These are phyloP conservation scores for Candida sp. DNA, from an alignment of 1,139 yeast genomes.

Conservation along the genomic window DNA sequence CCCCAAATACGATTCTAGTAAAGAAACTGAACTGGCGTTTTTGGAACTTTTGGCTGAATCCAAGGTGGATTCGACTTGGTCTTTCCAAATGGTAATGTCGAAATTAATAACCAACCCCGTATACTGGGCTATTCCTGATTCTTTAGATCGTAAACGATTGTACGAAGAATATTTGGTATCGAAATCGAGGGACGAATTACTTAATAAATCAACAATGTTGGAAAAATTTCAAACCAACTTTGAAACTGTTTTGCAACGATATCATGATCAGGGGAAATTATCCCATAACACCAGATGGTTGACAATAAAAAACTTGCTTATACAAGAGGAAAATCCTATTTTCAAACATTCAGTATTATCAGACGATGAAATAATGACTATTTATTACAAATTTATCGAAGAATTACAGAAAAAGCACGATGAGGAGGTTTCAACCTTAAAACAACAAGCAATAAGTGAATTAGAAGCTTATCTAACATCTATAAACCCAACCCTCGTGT, in stretches of 20 bases:
- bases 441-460: slow-evolving; percentile 50
- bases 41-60: slow-evolving; percentile 48
- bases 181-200: slow-evolving; percentile 51
- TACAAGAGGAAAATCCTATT: slow-evolving; percentile 61
- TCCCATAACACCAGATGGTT: slow-evolving; percentile 67
- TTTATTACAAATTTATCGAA: slow-evolving; percentile 49
- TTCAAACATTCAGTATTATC: slow-evolving; percentile 62
- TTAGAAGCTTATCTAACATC: slow-evolving; percentile 45
- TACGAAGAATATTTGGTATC: slow-evolving; percentile 65
- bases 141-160: slow-evolving; percentile 55
- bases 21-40: slow-evolving; percentile 46
- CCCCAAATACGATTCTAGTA: slow-evolving; percentile 14
- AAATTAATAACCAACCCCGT: slow-evolving; percentile 54
- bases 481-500: slow-evolving; percentile 28
- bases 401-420: slow-evolving; percentile 39
- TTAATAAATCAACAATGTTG: slow-evolving; percentile 49
- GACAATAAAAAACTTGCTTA: slow-evolving; percentile 41
- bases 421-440: slow-evolving; percentile 21
- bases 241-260: slow-evolving; percentile 39
- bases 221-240: slow-evolving; percentile 58
- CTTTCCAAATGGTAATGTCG: slow-evolving; percentile 68
- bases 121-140: slow-evolving; percentile 68
- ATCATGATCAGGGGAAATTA: slow-evolving; percentile 32
- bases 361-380: slow-evolving; percentile 50
- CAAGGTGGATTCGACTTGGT: slow-evolving; percentile 70